phyloP scores from a whole-genome alignment of 2,329 filamentous ascomycete genomes.

The Sporothrix luriei region DNA sequence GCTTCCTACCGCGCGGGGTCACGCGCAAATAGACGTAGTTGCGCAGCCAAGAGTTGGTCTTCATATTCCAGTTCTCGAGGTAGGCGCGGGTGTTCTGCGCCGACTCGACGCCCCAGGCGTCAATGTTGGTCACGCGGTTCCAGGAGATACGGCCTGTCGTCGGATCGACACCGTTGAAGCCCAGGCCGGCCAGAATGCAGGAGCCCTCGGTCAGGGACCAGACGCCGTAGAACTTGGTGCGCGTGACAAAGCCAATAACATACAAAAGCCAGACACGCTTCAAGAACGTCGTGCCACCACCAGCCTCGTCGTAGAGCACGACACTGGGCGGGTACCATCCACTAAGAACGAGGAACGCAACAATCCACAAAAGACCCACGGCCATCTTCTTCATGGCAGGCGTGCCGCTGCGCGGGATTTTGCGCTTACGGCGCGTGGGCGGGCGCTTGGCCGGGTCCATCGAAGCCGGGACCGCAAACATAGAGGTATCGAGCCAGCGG shows the following conservation, averaged over 20 bases:
- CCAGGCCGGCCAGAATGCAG: constrained; percentile 89
- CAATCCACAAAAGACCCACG: constrained; percentile 76
- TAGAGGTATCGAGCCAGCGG: constrained; percentile 87
- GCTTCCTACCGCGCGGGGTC: constrained; percentile 92
- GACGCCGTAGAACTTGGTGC: constrained; percentile 95
- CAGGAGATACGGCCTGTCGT: constrained; percentile 83
- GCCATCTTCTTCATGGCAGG: constrained; percentile 78
- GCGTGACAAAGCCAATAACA: constrained; percentile 77
- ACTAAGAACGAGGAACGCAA: constrained; percentile 70
- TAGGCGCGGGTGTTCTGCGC: constrained; percentile 94
- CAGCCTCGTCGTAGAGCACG: constrained; percentile 54
- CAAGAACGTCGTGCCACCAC: constrained; percentile 68
- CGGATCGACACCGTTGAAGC: constrained; percentile 90
- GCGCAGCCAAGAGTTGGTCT: constrained; percentile 94
- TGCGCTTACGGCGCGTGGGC: constrained; percentile 83
- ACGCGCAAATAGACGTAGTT: constrained; percentile 96
- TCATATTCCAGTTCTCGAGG: constrained; percentile 95
- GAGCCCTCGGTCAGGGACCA: constrained; percentile 93
- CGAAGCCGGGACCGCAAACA: constrained; percentile 84
- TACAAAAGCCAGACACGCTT: constrained; percentile 78
- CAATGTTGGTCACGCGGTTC: constrained; percentile 88
- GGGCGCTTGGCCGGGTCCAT: constrained; percentile 85
- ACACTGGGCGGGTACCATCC: constrained; percentile 57
- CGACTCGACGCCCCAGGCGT: constrained; percentile 79
- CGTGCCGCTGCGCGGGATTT: constrained; percentile 85